Conservation (phyloP, 1,284 basidiomycete genomes). For the Cerrena zonata region DNA sequence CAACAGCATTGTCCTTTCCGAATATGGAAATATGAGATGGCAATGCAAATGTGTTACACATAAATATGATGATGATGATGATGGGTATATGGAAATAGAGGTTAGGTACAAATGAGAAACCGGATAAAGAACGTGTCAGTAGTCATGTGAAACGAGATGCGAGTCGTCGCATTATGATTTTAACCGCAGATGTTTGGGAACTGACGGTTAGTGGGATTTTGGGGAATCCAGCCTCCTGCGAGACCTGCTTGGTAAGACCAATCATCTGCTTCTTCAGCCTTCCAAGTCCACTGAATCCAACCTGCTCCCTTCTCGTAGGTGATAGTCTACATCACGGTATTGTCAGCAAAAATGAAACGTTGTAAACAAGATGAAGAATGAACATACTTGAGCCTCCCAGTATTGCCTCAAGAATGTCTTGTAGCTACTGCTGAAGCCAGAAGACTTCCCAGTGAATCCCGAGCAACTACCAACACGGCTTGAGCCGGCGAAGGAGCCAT, state of each 20-base stretch:
- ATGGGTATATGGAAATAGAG: not conserved
- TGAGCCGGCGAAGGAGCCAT: constrained; percentile 69
- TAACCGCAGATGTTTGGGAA: constrained; percentile 51
- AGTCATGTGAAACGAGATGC: too few species aligned
- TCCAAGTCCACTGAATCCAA: constrained; percentile 64
- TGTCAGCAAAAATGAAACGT: constrained; percentile 7
- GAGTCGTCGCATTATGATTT: too few species aligned
- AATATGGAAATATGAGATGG: too few species aligned
- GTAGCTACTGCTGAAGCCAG: constrained; percentile 70
- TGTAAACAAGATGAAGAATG: not conserved
- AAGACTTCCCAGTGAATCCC: constrained; percentile 65
- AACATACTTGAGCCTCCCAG: constrained; percentile 75
- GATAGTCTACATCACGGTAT: constrained; percentile 34
- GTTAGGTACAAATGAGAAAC: too few species aligned
- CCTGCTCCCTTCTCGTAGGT: constrained; percentile 61
- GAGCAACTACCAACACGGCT: constrained; percentile 66
- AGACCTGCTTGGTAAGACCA: constrained; percentile 78
- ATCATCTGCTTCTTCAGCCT: constrained; percentile 64
- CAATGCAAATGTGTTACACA: too few species aligned
- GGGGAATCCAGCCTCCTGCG: constrained; percentile 78
- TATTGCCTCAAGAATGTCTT: constrained; percentile 78
- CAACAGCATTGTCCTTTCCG: too few species aligned
- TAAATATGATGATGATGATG: not conserved
- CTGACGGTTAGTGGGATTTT: constrained; percentile 43
- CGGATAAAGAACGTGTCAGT: too few species aligned